Conservation (phyloP, 805 yeast genomes). For the Ogataea naganishii region DNA sequence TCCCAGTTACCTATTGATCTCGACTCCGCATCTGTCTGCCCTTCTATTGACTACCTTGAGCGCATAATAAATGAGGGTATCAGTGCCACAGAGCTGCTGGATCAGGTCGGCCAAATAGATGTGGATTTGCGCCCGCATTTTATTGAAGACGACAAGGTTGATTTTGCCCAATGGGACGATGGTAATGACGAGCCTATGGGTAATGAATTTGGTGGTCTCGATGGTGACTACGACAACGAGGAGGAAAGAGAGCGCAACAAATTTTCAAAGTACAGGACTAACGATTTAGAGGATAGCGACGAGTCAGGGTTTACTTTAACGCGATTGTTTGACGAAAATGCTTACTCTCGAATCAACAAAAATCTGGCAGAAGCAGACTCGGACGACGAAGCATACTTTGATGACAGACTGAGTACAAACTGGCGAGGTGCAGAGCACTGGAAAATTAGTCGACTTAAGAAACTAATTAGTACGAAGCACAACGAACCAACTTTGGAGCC, state of each 20-base stretch:
- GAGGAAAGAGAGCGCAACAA: conserved; percentile 3
- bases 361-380: too few species aligned
- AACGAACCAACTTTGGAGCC: neutral
- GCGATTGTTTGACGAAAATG: conserved; percentile 23
- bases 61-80: conserved; percentile 18
- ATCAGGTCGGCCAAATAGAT: conserved; percentile 15
- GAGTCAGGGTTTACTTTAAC: conserved; percentile 24
- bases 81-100: conserved; percentile 16
- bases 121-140: conserved; percentile 11
- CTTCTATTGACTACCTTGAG: conserved; percentile 57
- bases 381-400: conserved; percentile 44
- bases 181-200: conserved; percentile 17
- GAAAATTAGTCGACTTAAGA: conserved; percentile 59
- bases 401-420: conserved; percentile 54
- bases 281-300: conserved; percentile 16
- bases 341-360: conserved; percentile 9
- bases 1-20: conserved; percentile 5
- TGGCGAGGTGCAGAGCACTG: conserved; percentile 96
- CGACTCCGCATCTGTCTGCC: conserved; percentile 42
- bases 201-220: conserved; percentile 13
- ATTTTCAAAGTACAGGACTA: conserved; percentile 8
- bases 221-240: conserved; percentile 3
- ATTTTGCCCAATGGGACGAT: conserved; percentile 9
- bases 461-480: conserved; percentile 5
- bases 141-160: conserved; percentile 11